These are phyloP conservation scores for Pelargonium fulgidum DNA, from an alignment of 441 rosid species.

Conservation along the genomic window DNA sequence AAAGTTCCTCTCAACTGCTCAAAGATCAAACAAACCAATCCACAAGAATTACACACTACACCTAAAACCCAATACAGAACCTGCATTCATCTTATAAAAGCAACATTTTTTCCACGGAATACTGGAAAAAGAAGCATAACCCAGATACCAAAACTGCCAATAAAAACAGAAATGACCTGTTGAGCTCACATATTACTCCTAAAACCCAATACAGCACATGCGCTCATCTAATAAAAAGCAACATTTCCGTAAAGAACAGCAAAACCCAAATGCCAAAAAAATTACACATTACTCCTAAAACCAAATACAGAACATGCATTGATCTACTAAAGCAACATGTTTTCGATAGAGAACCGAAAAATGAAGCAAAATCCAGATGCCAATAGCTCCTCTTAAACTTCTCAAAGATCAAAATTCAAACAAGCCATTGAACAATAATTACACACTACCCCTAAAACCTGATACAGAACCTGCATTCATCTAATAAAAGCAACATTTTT, in stretches of 20 bases:
- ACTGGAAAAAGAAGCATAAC: neutral
- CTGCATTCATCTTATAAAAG: neutral
- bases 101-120: neutral
- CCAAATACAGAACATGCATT: neutral
- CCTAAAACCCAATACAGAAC: neutral
- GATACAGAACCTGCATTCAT: neutral
- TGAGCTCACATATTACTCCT: neutral
- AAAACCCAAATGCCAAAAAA: neutral
- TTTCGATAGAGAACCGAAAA: too few relatives aligned
- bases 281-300: neutral
- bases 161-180: neutral
- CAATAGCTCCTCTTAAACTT: too few relatives aligned
- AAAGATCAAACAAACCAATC: conserved; percentile 5
- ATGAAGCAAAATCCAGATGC: too few relatives aligned
- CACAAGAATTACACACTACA: neutral
- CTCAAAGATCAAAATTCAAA: too few relatives aligned
- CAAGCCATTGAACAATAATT: neutral
- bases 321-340: neutral
- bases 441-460: neutral
- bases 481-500: neutral
- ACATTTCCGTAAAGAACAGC: neutral
- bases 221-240: too few relatives aligned
- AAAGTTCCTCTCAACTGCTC: neutral
- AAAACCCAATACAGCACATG: neutral
- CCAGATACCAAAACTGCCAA: conserved; percentile 1